Evolutionary conservation across 1,284 basidiomycete genomes (phyloP), one percentile per base, ranked within the genome.

Genomic region (Boletus hoseneyae): DNA sequence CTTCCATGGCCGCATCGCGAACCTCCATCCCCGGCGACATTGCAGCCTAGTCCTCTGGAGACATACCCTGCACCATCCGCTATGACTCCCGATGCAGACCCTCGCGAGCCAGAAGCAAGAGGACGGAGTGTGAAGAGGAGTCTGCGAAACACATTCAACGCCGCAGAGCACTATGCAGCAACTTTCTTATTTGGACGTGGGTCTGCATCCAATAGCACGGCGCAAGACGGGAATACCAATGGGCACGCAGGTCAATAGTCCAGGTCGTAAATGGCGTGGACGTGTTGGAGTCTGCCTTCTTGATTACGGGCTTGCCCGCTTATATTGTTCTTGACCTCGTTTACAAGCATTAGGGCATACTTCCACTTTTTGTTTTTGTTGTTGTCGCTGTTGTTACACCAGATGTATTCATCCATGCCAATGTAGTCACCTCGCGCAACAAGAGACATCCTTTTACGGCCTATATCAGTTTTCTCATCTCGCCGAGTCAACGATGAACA

Each of bases 141-240:
- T 55, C 58, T 87, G 44, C 75, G 85, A 45, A 85, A 77, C 54
- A 85, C 84, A 6, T 64, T 87, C 46, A 80, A 73, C 50, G 81
- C 76, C 23, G 85, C 86, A 8, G 85, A 88, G 60, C 78, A 83
- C 49, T 83, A 82, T 58, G 80, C 83, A 4, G 79, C 71, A 50
- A 75, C 80, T 6, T 76, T 87, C 56, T 69, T 86, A 29, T 84
- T 86, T 55, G 82, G 83, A 18, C 68, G 74, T 29, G 54, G 56
- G 41, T 67, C 64, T 15, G 40, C 55, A 21, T 66, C 64, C 16
- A 65, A 54, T 23, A 50, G 48, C 39, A 42, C 52, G 33, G 29
- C 41, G 25, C 62, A 60, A 15, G 63, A 68, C 39, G 53, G 57
- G 34, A 58, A 51, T 32, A 42, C 44, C 40, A 55, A 50, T 36